phyloP scores from a whole-genome alignment of 129 eudicot species.

The Flaveria sonorensis region DNA sequence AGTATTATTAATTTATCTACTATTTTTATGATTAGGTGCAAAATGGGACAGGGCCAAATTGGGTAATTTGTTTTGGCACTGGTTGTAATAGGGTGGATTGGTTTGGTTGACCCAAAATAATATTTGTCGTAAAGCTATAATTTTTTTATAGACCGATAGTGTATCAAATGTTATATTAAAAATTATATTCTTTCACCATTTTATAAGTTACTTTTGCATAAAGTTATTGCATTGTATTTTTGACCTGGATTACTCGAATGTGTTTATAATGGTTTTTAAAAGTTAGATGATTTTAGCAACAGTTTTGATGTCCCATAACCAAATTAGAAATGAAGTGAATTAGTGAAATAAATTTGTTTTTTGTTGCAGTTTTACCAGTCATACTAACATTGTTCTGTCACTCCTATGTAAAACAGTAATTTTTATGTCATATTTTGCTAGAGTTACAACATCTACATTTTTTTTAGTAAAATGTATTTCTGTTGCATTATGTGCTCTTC shows the following conservation, averaged over 20 bases:
- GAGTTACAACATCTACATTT: neutral
- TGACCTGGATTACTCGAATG: neutral
- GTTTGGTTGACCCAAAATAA: neutral
- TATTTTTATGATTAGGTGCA: neutral
- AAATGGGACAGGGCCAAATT: neutral
- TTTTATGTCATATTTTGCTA: neutral
- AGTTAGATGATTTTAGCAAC: neutral
- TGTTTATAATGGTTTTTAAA: neutral
- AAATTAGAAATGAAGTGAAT: neutral
- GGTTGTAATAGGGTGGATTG: neutral
- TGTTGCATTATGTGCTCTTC: slow-evolving; percentile 3
- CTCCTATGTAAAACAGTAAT: too few relatives aligned
- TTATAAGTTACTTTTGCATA: neutral
- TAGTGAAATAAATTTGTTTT: neutral
- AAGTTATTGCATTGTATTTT: neutral
- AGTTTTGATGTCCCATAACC: neutral
- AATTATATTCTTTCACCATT: neutral
- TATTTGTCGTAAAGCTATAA: neutral
- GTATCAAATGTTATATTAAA: neutral
- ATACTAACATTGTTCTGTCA: neutral
- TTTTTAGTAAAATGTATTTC: neutral
- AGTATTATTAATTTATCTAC: slow-evolving; percentile 14
- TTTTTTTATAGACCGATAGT: neutral
- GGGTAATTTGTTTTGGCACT: neutral
- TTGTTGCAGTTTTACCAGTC: neutral